Base-by-base conservation (phyloP, 345 rosid genomes). In the Syzygium aqueum region DNA sequence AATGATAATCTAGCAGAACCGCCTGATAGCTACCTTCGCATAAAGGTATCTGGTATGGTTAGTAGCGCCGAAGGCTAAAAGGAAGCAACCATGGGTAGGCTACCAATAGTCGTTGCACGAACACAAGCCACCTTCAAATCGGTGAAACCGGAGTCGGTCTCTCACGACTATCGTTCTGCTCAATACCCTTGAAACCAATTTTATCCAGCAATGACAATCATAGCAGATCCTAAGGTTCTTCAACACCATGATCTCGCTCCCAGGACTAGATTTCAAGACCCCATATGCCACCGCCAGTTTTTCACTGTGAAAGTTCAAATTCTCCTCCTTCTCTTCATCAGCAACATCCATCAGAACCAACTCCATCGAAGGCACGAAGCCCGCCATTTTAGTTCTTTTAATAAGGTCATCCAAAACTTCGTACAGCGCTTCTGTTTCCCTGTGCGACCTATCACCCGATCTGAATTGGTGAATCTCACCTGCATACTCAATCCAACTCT, bases 281-380 rank as follows among this genome's bases (percentile, higher is more conserved):
- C 91, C 98, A 87, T 91, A 97, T 2, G 99, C 99, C 91, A 95
- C 88, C 0, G 98, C 98, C 52, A 97, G 88, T 91, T 96, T 97
- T 85, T 97, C 98, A 86, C 98, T 96, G 54, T 96, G 99, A 88
- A 89, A 88, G 88, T 88, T 88, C 93, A 96, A 87, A 84, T 95
- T 96, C 89, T 87, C 96, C 80, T 96, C 97, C 90, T 93, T 97
- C 91, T 97, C 98, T 91, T 96, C 98, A 87, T 95, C 96, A 16
- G 96, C 94, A 4, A 94, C 93, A 91, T 97, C 98, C 98, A 97
- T 95, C 90, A 93, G 89, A 89, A 94, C 99, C 94, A 96, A 90
- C 43, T 94, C 98, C 1, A 93, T 93, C 17, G 90, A 88, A 46
- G 95, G 93, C 61, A 92, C 91, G 88, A 91, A 97, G 15, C 97